Percentiles rank a stretch among this genome's conserved stretches.
Evolutionary conservation across 2,329 filamentous ascomycete genomes (phyloP).

Genomic region (Alternaria incomplexa): DNA sequence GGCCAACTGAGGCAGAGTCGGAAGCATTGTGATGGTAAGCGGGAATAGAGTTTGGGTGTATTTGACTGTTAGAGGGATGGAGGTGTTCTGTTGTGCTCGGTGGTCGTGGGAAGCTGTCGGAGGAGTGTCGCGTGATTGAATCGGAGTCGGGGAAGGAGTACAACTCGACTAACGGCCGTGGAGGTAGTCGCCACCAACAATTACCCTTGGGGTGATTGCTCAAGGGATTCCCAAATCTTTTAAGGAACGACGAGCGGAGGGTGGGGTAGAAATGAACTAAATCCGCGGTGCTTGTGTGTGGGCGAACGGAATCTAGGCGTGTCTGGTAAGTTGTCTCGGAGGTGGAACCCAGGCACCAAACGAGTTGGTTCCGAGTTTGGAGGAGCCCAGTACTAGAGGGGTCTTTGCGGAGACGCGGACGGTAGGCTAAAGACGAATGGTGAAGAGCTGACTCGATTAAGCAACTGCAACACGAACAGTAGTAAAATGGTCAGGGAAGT

Average conservation of each 20-base stretch:
- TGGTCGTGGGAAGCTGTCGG: neutral
- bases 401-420: conserved; percentile 12
- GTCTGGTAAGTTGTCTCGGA: conserved; percentile 15
- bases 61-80: neutral
- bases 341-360: conserved; percentile 10
- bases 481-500: neutral
- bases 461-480: conserved; percentile 2
- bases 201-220: neutral
- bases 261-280: neutral
- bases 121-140: conserved; percentile 8
- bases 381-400: neutral
- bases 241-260: neutral
- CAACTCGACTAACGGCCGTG: neutral
- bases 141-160: conserved; percentile 1
- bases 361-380: conserved; percentile 6
- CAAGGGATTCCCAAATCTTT: neutral
- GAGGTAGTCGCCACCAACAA: conserved; percentile 8
- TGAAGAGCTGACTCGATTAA: neutral
- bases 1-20: conserved; percentile 59
- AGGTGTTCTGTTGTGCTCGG: neutral
- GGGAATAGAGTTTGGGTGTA: neutral
- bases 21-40: conserved; percentile 45
- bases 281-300: conserved; percentile 11
- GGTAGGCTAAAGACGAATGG: neutral
- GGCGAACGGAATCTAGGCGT: conserved; percentile 21